Percentiles rank a stretch among this genome's conserved stretches.
Conservation (phyloP, 805 yeast genomes). For the Ogataea nonfermentans region DNA sequence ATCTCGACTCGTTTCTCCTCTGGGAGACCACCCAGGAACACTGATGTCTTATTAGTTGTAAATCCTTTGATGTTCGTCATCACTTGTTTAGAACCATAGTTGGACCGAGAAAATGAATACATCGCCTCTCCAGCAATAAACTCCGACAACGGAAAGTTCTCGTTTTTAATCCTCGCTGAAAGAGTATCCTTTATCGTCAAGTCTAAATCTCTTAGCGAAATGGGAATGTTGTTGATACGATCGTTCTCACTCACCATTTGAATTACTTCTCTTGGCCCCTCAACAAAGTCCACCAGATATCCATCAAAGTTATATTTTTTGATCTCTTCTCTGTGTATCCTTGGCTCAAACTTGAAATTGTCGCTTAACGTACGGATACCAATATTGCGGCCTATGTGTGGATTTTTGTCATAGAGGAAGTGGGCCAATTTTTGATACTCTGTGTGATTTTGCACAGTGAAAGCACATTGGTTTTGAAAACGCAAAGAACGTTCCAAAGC, state of each 20-base stretch:
- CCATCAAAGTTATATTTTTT: slow-evolving; percentile 72
- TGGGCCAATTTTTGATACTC: slow-evolving; percentile 48
- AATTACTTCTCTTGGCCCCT: slow-evolving; percentile 71
- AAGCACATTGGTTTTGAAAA: slow-evolving; percentile 51
- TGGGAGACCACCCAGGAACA: slow-evolving; percentile 34
- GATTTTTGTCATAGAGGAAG: slow-evolving; percentile 38
- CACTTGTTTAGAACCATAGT: slow-evolving; percentile 60
- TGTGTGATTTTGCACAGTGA: slow-evolving; percentile 55
- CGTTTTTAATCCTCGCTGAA: slow-evolving; percentile 36
- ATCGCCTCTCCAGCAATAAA: slow-evolving; percentile 59
- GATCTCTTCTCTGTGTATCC: slow-evolving; percentile 28
- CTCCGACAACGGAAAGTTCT: slow-evolving; percentile 48
- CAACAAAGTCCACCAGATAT: slow-evolving; percentile 63
- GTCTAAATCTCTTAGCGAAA: slow-evolving; percentile 46
- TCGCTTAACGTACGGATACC: slow-evolving; percentile 51
- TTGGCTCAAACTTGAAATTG: slow-evolving; percentile 12
- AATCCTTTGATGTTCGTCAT: slow-evolving; percentile 41
- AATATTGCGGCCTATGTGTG: slow-evolving; percentile 38
- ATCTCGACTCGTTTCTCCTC: slow-evolving; percentile 26
- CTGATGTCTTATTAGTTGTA: slow-evolving; percentile 25
- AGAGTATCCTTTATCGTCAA: slow-evolving; percentile 37
- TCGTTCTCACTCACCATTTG: slow-evolving; percentile 64
- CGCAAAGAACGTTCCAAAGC: slow-evolving; percentile 59
- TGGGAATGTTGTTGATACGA: slow-evolving; percentile 58
- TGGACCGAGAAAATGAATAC: slow-evolving; percentile 53